Evolutionary conservation across 2,329 filamentous ascomycete species (phyloP).

Genomic region (Fusarium vanettenii): DNA sequence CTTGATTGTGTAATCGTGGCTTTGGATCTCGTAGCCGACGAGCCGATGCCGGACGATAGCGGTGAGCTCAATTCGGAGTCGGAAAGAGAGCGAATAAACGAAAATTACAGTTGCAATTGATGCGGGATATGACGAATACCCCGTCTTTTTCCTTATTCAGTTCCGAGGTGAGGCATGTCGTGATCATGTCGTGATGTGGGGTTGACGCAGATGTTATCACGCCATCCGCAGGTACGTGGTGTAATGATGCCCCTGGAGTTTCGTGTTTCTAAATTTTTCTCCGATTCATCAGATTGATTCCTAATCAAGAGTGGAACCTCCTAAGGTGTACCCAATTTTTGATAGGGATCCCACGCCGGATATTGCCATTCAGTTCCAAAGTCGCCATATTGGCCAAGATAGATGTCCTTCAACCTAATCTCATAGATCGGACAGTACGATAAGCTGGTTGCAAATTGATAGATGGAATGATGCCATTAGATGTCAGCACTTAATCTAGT

Average conservation of each 20-base stretch:
- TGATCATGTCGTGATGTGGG: constrained; percentile 4
- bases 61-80: neutral
- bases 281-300: neutral
- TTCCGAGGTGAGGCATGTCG: neutral
- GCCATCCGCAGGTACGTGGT: constrained; percentile 2
- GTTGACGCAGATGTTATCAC: neutral
- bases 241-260: neutral
- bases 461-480: neutral
- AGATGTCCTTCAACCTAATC: neutral
- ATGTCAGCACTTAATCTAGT: neutral
- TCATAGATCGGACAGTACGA: neutral
- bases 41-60: neutral
- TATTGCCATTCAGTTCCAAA: neutral
- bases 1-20: constrained; percentile 2
- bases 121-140: constrained; percentile 4
- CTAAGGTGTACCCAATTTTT: neutral
- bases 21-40: neutral
- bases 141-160: neutral
- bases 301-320: neutral
- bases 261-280: neutral
- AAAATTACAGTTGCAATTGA: neutral
- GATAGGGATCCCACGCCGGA: neutral
- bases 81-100: neutral
- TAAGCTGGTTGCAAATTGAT: neutral
- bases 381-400: neutral